Evolutionary conservation across 306 rosid genomes (phyloP).

Genomic region (Trichosanthes truncata): DNA sequence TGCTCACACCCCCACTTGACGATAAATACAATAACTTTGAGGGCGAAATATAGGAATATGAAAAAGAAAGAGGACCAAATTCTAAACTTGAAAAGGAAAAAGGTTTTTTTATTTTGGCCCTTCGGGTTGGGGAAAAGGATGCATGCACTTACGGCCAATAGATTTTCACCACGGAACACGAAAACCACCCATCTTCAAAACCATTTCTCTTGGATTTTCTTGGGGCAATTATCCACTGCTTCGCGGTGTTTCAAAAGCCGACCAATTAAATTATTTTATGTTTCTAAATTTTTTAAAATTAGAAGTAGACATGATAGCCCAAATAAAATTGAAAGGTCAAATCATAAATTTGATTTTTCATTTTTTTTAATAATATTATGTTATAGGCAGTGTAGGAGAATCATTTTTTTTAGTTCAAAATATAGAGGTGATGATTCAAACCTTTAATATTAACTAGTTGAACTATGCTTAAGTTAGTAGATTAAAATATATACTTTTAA

Average conservation of each 20-base stretch:
- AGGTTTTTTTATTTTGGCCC: not conserved
- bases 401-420: no score
- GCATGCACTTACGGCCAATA: constrained; percentile 9
- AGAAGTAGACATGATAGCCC: not conserved
- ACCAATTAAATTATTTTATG: not conserved
- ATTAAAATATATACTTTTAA: no score
- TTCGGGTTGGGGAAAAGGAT: not conserved
- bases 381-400: no score
- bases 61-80: not conserved
- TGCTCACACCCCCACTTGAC: not conserved
- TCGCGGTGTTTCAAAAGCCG: not conserved
- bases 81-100: not conserved
- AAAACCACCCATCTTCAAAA: constrained; percentile 2
- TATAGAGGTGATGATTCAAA: no score
- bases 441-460: no score
- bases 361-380: no score
- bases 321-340: not conserved
- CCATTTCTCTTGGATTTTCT: not conserved
- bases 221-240: not conserved
- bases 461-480: no score
- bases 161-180: constrained; percentile 2
- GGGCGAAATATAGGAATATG: not conserved
- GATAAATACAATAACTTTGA: not conserved
- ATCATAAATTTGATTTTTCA: no score
- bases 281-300: not conserved